A percentile compares a stretch with the other conserved stretches of the same genome.
These are phyloP conservation scores for Fusarium tanahbumbuense DNA, from an alignment of 2,329 filamentous ascomycete genomes.

Conservation along the genomic window DNA sequence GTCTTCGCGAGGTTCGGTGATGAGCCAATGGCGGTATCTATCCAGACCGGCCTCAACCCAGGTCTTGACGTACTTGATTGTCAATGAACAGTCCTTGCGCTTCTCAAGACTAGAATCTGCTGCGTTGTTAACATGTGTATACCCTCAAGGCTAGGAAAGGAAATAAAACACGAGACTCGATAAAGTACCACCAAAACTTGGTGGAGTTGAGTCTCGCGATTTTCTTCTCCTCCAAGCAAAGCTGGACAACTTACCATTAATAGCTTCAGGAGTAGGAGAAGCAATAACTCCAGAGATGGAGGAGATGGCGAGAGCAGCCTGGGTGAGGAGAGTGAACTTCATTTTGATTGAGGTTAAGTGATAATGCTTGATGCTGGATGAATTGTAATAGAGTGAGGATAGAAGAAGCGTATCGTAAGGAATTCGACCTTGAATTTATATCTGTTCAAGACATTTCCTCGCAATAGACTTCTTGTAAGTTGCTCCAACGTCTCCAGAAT, in stretches of 20 bases:
- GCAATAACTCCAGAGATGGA: neutral
- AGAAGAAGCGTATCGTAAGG: accelerated
- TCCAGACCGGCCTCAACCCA: neutral
- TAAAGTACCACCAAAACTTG: too few relatives aligned
- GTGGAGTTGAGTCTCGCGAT: too few relatives aligned
- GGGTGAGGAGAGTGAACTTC: neutral
- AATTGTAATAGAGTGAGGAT: neutral
- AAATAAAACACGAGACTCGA: too few relatives aligned
- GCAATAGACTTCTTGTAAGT: neutral
- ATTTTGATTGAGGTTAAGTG: neutral
- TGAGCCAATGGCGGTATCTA: conserved; percentile 4
- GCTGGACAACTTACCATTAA: neutral
- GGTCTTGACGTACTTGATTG: neutral
- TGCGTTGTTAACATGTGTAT: neutral
- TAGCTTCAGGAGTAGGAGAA: neutral
- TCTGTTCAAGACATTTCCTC: neutral
- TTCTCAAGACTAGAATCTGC: neutral
- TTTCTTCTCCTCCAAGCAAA: too few relatives aligned
- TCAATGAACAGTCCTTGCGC: neutral
- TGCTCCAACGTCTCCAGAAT: neutral
- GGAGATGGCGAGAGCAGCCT: neutral
- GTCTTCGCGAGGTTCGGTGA: conserved; percentile 4
- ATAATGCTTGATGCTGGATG: neutral
- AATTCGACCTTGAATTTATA: neutral
- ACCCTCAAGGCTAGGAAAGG: accelerated